Base-by-base conservation (phyloP, 441 rosid species). In the Kokia cookei region DNA sequence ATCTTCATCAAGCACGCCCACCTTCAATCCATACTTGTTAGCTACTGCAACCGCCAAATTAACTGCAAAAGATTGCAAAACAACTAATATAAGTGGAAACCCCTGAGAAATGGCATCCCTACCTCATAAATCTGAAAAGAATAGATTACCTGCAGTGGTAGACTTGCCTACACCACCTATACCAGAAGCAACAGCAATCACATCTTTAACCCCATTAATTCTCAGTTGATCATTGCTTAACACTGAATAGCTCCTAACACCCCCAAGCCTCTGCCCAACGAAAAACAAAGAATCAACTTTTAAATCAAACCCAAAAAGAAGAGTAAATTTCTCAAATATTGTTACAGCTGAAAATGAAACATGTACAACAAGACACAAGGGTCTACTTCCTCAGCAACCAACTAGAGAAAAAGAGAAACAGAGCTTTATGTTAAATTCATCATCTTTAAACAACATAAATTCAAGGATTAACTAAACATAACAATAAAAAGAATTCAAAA, bases 131-230 rank as follows among this genome's bases (percentile, higher is more conserved):
- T 10, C 2, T 24, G 14, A 47, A 59, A 24, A 61, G 15, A 32
- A 53, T 12, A 43, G 75, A 73, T 24, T 81, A 93, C 98, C 97
- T 51, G 98, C 96, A 1, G 98, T 91, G 3, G 98, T 93, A 79
- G 96, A 90, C 83, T 93, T 95, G 79, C 99, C 96, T 17, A 91
- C 98, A 37, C 97, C 96, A 22, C 99, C 99, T 87, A 91, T 95
- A 64, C 93, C 96, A 10, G 98, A 95, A 71, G 99, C 99, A 72
- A 95, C 92, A 29, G 97, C 95, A 66, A 93, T 85, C 40, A 95
- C 87, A 74, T 95, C 92, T 78, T 82, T 85, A 47, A 95, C 97
- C 42, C 97, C 97, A 15, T 84, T 82, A 70, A 93, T 85, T 73
- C 81, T 85, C 76, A 90, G 87, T 79, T 84, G 91, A 19, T 87